Evolutionary conservation across 305 asterid genomes (phyloP).

Genomic region (Coffea humblotiana): DNA sequence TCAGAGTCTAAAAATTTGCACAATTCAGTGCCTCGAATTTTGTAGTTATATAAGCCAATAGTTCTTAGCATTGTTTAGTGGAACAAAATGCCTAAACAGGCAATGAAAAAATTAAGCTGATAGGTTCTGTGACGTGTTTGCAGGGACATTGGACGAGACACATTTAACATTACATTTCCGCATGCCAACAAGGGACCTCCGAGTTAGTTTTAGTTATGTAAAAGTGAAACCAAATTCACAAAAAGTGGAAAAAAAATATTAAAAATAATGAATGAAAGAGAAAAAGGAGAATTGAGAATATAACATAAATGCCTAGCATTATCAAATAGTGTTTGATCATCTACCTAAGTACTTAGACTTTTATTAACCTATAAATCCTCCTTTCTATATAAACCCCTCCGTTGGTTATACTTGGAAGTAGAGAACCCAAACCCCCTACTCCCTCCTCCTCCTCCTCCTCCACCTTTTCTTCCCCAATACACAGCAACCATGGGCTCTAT

Average conservation of each 20-base stretch:
- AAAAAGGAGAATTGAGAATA: slow-evolving; percentile 21
- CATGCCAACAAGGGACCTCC: slow-evolving; percentile 30
- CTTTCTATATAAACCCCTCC: slow-evolving; percentile 51
- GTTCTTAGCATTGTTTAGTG: not conserved
- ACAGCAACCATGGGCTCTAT: slow-evolving; percentile 29
- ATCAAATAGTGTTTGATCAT: slow-evolving; percentile 19
- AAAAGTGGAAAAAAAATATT: slow-evolving; percentile 21
- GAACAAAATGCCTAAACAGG: not conserved
- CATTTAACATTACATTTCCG: slow-evolving; percentile 19
- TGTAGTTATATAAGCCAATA: not conserved
- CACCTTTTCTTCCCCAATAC: slow-evolving; percentile 11
- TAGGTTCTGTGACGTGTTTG: slow-evolving; percentile 17
- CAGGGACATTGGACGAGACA: slow-evolving; percentile 34
- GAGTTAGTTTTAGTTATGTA: slow-evolving; percentile 24
- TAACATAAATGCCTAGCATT: slow-evolving; percentile 26
- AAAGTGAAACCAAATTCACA: slow-evolving; percentile 31
- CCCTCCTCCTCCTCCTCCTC: slow-evolving; percentile 6
- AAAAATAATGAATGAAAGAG: slow-evolving; percentile 30
- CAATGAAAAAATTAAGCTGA: not conserved
- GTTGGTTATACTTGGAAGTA: slow-evolving; percentile 21
- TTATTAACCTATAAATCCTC: slow-evolving; percentile 11
- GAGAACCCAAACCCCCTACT: not conserved
- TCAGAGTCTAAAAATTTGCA: not conserved
- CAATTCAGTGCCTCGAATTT: not conserved
- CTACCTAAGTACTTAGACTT: slow-evolving; percentile 13